Evolutionary conservation across 2,329 filamentous ascomycete species (phyloP).

Genomic region (Nannizziopsis arthrosporioides): DNA sequence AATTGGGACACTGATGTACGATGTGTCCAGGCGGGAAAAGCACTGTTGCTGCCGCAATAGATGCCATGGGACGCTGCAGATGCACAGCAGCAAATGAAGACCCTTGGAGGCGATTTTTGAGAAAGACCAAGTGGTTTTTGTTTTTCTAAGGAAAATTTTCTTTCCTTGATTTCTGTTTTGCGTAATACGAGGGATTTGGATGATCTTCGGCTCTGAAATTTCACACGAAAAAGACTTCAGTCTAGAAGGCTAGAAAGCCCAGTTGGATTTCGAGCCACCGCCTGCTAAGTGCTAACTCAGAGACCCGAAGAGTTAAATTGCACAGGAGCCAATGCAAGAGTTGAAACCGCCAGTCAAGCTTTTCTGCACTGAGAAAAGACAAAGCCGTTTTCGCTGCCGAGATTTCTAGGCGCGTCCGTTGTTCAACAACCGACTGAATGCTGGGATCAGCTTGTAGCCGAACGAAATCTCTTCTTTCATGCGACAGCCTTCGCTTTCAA

Average conservation of each 20-base stretch:
- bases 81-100: no score
- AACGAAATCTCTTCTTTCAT: no score
- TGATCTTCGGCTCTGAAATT: not conserved
- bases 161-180: no score
- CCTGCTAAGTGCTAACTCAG: not conserved
- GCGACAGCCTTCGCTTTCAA: not conserved
- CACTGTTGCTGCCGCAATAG: no score
- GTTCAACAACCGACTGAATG: not conserved
- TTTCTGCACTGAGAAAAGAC: not conserved
- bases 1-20: no score
- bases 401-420: no score
- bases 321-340: not conserved
- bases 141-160: no score
- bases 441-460: not conserved
- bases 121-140: no score
- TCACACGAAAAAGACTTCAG: not conserved
- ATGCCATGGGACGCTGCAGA: no score
- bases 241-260: not conserved
- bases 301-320: constrained; percentile 3
- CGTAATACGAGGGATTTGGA: not conserved
- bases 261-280: not conserved
- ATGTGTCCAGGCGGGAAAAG: no score
- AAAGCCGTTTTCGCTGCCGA: not conserved
- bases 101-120: no score
- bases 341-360: constrained; percentile 6